A percentile compares a stretch with the other conserved stretches of the same genome.
Conservation (phyloP, 345 rosid genomes). For the Populus simonii region DNA sequence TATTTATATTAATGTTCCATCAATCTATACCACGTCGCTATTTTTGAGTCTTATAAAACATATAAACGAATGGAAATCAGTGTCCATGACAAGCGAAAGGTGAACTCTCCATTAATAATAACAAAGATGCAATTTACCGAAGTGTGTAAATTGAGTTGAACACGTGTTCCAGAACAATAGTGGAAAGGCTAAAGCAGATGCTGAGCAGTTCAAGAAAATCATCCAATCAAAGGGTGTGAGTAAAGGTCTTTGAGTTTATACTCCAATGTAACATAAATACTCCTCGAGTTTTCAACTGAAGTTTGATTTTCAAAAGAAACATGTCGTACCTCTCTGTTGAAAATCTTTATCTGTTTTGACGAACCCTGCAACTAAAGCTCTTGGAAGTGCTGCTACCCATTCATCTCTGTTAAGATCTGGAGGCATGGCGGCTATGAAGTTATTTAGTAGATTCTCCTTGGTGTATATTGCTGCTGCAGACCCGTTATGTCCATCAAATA, state of each 20-base stretch:
- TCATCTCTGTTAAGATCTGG: constrained; percentile 86
- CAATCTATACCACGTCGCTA: neutral
- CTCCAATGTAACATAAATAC: neutral
- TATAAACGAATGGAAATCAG: neutral
- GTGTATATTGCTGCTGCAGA: constrained; percentile 94
- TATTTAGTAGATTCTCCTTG: constrained; percentile 81
- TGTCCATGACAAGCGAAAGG: neutral
- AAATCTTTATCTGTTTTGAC: constrained; percentile 99
- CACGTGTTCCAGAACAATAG: neutral
- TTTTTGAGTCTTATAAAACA: neutral
- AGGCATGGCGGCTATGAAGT: constrained; percentile 78
- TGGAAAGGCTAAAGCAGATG: neutral
- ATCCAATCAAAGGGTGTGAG: neutral
- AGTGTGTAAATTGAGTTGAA: neutral
- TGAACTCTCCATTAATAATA: neutral
- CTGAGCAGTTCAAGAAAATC: neutral
- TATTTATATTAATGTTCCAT: neutral
- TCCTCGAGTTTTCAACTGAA: neutral
- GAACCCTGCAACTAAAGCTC: constrained; percentile 98
- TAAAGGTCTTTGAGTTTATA: neutral
- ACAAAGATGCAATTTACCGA: neutral
- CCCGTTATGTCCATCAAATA: constrained; percentile 99
- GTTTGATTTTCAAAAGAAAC: neutral
- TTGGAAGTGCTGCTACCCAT: constrained; percentile 87
- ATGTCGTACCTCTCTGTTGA: constrained; percentile 61